These are phyloP conservation scores for Pythium periplocum DNA, from an alignment of 352 stramenopile genomes.

Conservation along the genomic window DNA sequence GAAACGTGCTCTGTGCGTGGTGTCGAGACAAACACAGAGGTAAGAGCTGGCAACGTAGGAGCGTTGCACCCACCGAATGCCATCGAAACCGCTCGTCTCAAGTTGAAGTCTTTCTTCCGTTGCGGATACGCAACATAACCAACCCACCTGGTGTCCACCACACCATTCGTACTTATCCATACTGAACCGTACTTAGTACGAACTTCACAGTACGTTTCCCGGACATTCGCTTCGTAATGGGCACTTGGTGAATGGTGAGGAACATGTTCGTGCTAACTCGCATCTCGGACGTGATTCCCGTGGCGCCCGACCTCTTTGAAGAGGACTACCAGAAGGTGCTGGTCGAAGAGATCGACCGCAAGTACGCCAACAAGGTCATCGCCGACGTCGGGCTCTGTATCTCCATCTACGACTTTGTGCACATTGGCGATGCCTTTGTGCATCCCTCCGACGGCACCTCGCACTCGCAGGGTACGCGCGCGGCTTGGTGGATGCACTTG, in stretches of 20 bases:
- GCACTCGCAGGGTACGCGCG: constrained; percentile 60
- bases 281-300: constrained; percentile 82
- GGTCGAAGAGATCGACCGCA: constrained; percentile 86
- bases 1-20: neutral
- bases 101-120: no score
- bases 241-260: constrained; percentile 1
- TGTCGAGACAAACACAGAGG: neutral
- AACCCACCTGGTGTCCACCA: no score
- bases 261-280: constrained; percentile 82
- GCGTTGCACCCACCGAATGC: neutral
- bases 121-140: no score
- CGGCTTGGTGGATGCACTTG: neutral
- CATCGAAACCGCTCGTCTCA: no score
- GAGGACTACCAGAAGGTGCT: constrained; percentile 82
- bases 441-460: constrained; percentile 82
- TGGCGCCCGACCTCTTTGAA: constrained; percentile 75
- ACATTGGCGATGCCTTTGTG: constrained; percentile 81
- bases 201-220: no score
- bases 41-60: neutral
- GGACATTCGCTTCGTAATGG: no score
- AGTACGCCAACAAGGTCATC: constrained; percentile 90
- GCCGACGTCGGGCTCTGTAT: constrained; percentile 85
- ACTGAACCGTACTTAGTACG: no score
- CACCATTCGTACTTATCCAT: no score
- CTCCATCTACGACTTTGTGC: constrained; percentile 87